Evolutionary conservation across 495 filamentous ascomycete species (phyloP).

Genomic region (Tetracladium marchalianum): DNA sequence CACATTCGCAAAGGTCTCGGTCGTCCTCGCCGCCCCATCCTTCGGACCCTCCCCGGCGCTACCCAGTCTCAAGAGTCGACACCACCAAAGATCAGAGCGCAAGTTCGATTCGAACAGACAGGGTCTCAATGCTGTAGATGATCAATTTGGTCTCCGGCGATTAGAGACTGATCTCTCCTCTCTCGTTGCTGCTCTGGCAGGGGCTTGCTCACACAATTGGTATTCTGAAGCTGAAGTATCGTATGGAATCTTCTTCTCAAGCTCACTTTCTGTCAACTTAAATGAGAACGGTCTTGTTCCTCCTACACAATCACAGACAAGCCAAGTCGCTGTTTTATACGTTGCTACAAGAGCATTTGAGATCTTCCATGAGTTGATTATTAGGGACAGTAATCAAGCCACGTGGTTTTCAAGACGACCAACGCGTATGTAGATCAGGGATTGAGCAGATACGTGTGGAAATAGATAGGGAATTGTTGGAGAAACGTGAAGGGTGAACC

Average conservation of each 20-base stretch:
- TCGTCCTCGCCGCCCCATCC: neutral
- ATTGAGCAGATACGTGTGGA: constrained; percentile 18
- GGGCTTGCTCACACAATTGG: constrained; percentile 25
- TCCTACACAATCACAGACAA: constrained; percentile 19
- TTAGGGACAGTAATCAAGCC: neutral
- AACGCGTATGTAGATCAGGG: constrained; percentile 20
- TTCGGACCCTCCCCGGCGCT: neutral
- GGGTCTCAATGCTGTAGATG: neutral
- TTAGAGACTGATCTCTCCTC: constrained; percentile 1
- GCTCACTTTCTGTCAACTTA: neutral
- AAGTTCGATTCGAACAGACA: neutral
- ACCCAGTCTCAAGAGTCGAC: too few relatives aligned
- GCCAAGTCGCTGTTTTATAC: constrained; percentile 27
- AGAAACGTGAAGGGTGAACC: constrained; percentile 8
- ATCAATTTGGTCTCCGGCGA: constrained; percentile 1
- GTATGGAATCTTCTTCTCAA: constrained; percentile 12
- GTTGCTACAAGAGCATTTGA: constrained; percentile 29
- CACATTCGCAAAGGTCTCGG: too few relatives aligned
- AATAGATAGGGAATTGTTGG: constrained; percentile 20
- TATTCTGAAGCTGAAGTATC: constrained; percentile 26
- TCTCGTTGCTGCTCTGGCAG: constrained; percentile 15
- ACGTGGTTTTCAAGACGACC: constrained; percentile 22
- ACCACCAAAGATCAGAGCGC: neutral
- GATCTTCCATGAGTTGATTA: constrained; percentile 4
- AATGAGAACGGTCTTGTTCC: constrained; percentile 4